Conservation (phyloP, 2,329 filamentous ascomycete genomes). For the Neodidymelliopsis sp. region DNA sequence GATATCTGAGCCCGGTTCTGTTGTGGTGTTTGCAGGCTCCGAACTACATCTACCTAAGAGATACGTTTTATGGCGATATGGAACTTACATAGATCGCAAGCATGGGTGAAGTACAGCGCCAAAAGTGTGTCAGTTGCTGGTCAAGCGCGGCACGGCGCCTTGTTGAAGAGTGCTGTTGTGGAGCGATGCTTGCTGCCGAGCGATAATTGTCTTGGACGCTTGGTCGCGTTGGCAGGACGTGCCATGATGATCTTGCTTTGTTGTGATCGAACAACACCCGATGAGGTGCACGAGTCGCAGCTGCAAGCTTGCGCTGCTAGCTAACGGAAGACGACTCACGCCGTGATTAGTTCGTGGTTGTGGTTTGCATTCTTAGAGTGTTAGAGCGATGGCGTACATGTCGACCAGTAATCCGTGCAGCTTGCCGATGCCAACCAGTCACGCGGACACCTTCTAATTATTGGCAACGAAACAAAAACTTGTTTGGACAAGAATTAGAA, state of each 20-base stretch:
- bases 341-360: not conserved
- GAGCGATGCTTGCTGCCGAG: slow-evolving; percentile 10
- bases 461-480: not conserved
- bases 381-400: not conserved
- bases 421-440: slow-evolving; percentile 6
- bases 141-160: slow-evolving; percentile 2
- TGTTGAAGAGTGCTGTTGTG: slow-evolving; percentile 1
- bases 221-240: slow-evolving; percentile 12
- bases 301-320: not conserved
- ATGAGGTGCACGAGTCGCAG: not conserved
- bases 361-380: not conserved
- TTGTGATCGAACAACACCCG: not conserved
- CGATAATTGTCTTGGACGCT: slow-evolving; percentile 14
- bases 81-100: not conserved
- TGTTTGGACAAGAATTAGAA: not conserved
- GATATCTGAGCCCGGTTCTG: slow-evolving; percentile 18
- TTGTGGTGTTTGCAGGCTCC: slow-evolving; percentile 9
- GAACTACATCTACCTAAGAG: not conserved
- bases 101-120: not conserved
- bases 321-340: not conserved
- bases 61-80: not conserved
- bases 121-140: not conserved
- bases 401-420: not conserved
- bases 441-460: not conserved
- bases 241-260: slow-evolving; percentile 6